phyloP scores from a whole-genome alignment of 2,329 filamentous ascomycete genomes.

The Cladophialophora exuberans region DNA sequence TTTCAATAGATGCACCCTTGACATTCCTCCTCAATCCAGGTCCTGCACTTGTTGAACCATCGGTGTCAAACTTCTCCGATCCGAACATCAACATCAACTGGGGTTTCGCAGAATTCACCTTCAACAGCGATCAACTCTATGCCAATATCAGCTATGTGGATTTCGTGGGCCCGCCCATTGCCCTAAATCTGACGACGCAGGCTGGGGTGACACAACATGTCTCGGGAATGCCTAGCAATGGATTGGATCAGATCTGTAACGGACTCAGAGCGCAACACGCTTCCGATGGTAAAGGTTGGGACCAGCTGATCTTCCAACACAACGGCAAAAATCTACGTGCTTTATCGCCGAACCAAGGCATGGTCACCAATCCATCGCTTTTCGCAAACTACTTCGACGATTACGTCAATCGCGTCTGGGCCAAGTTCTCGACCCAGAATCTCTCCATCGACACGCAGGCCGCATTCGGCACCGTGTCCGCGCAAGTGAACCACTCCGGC shows the following conservation, averaged over 20 bases:
- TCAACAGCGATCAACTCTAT: slow-evolving; percentile 63
- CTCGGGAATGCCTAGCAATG: slow-evolving; percentile 61
- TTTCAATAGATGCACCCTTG: slow-evolving; percentile 63
- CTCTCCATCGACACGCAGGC: slow-evolving; percentile 69
- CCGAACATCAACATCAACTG: slow-evolving; percentile 64
- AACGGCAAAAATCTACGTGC: slow-evolving; percentile 46
- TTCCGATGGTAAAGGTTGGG: slow-evolving; percentile 64
- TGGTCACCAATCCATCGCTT: slow-evolving; percentile 46
- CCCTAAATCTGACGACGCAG: slow-evolving; percentile 53
- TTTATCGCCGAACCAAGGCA: slow-evolving; percentile 49
- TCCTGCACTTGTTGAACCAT: slow-evolving; percentile 74
- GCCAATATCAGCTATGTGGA: slow-evolving; percentile 76
- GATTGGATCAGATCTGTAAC: slow-evolving; percentile 59
- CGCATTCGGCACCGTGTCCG: slow-evolving; percentile 57
- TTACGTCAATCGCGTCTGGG: slow-evolving; percentile 58
- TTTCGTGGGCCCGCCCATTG: slow-evolving; percentile 69
- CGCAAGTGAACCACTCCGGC: slow-evolving; percentile 46
- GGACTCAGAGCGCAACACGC: slow-evolving; percentile 59
- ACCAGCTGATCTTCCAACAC: slow-evolving; percentile 57
- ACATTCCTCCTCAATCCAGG: slow-evolving; percentile 73
- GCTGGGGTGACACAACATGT: slow-evolving; percentile 54
- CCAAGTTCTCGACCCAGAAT: slow-evolving; percentile 47
- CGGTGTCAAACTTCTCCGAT: slow-evolving; percentile 67
- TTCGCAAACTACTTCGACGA: slow-evolving; percentile 57
- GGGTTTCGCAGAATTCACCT: slow-evolving; percentile 73